These are phyloP conservation scores for Dictyostelium firmibasis DNA, from an alignment of 78 protist genomes.

Conservation along the genomic window DNA sequence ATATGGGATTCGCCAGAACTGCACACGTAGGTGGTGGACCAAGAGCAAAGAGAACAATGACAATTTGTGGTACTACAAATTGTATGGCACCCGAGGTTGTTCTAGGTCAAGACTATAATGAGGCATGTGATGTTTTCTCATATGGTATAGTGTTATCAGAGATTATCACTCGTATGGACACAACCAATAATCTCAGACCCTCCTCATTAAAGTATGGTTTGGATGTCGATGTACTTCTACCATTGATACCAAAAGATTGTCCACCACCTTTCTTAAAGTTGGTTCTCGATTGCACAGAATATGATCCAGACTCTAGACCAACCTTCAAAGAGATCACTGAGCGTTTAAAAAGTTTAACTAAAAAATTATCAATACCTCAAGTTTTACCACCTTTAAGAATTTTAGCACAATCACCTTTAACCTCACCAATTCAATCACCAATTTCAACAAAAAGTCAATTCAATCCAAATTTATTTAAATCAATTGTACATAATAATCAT, in stretches of 20 bases:
- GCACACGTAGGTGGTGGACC: background rate
- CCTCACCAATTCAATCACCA: conserved; percentile 47
- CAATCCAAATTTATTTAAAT: background rate
- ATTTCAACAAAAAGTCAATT: background rate
- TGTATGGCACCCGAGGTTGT: conserved; percentile 77
- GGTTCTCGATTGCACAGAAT: conserved; percentile 52
- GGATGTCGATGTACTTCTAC: conserved; percentile 52
- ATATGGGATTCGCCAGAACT: conserved; percentile 51
- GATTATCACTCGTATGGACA: conserved; percentile 57
- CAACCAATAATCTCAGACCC: conserved; percentile 31
- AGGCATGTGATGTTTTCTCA: conserved; percentile 54
- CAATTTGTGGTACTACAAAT: conserved; percentile 57
- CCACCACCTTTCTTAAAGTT: conserved; percentile 62
- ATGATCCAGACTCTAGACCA: conserved; percentile 37
- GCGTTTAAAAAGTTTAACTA: conserved; percentile 36
- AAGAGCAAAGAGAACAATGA: conserved; percentile 52
- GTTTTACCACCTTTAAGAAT: conserved; percentile 49
- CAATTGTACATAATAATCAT: background rate
- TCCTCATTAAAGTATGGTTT: conserved; percentile 29
- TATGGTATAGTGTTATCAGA: conserved; percentile 65
- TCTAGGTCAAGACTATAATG: conserved; percentile 49
- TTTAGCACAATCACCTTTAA: conserved; percentile 44
- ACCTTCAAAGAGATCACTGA: conserved; percentile 64
- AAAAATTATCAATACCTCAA: background rate
- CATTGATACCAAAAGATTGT: conserved; percentile 67